Base-by-base conservation (phyloP, 148 eudicot genomes). In the Rhododendron vialii region DNA sequence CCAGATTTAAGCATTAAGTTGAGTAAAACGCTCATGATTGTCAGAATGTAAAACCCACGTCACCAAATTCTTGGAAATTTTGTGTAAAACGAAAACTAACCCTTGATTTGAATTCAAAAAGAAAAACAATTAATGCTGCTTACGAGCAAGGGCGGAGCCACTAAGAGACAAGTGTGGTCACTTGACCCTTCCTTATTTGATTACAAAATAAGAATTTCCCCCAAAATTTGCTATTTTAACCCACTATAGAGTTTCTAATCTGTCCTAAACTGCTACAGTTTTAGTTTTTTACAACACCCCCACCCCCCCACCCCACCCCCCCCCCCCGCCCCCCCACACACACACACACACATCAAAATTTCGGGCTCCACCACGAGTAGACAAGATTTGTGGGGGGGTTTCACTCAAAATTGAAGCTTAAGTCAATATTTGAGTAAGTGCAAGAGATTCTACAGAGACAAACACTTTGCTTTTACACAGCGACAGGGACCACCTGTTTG, bases 401-500 rank as follows among this genome's bases (percentile, higher is more conserved):
- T 65, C 71, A 9, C n/a, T n/a, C 4, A 30, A 28, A 69, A 69
- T 28, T 69, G 33, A 69, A 26, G 36, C 28, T 67, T 67, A 33
- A 26, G 74, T 26, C 74, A 67, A 28, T 12, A 12, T 11, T 67
- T 67, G 35, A 7, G 74, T 26, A 67, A 67, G 38, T 30, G 1
- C 35, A 11, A 12, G 35, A 28, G 74, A 67, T 67, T 67, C 74
- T n/a, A 67, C 35, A 67, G 28, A 67, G 57, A 53, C 1, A 55
- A 17, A 55, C 45, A 41, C 55, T 55, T 55, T 55, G 18, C 61
- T 55, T 55, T 55, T 55, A 18, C 6, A 55, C 22, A 55, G 61
- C 61, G 22, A 55, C 61, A 55, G 61, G 61, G 61, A 55, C 61
- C 61, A 93, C 94, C 94, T 89, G 63, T 63, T 88, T 90, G 82